phyloP scores from a whole-genome alignment of 2,329 filamentous ascomycete species.

The Zymoseptoria brevis region DNA sequence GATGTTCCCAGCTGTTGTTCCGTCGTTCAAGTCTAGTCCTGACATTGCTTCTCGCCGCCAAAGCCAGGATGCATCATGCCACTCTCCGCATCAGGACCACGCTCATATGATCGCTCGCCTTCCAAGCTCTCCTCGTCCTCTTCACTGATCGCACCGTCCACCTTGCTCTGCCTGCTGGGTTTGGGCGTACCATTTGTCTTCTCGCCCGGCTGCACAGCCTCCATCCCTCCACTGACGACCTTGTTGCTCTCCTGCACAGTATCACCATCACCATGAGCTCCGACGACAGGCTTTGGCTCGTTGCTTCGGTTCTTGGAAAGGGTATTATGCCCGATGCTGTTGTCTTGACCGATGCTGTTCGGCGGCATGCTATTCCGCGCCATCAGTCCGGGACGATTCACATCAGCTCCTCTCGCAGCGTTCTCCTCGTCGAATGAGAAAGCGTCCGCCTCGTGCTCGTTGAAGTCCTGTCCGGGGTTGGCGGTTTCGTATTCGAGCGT shows the following conservation, averaged over 20 bases:
- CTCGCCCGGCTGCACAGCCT: not conserved
- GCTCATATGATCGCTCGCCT: not conserved
- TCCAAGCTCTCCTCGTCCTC: not conserved
- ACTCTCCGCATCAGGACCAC: not conserved
- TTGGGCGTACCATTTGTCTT: not conserved
- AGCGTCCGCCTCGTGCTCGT: slow-evolving; percentile 35
- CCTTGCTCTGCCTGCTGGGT: not conserved
- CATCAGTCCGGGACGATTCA: not conserved
- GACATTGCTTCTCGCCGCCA: not conserved
- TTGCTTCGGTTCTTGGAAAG: not conserved
- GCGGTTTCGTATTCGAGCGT: slow-evolving; percentile 44
- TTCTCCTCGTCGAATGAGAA: slow-evolving; percentile 32
- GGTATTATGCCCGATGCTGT: not conserved
- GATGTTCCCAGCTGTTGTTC: not conserved
- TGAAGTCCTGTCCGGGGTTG: slow-evolving; percentile 41
- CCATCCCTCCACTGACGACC: not conserved
- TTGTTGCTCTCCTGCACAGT: not conserved
- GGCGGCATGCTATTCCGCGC: not conserved
- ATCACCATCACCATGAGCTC: not conserved
- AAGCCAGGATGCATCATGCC: not conserved
- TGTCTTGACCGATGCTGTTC: not conserved
- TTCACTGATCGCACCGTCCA: not conserved
- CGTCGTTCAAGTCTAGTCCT: not conserved
- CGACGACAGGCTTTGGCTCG: not conserved
- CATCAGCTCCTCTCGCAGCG: slow-evolving; percentile 13